phyloP scores from a whole-genome alignment of 23 red algal genomes.

The Gracilaria domingensis region DNA sequence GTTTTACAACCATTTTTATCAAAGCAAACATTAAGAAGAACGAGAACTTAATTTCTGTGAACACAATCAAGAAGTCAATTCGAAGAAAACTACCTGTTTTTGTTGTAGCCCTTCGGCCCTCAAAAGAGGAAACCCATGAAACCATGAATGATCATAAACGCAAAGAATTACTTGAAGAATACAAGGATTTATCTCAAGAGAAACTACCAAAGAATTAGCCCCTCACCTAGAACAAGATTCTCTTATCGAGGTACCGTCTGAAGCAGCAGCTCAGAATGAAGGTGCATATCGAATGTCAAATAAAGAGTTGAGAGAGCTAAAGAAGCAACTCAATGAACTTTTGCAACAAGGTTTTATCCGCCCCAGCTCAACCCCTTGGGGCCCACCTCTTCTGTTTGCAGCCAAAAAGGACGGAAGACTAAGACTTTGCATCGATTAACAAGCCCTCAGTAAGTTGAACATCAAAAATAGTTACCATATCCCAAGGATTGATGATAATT shows the following conservation, averaged over 20 bases:
- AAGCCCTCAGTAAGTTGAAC: neutral
- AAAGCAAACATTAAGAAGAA: neutral
- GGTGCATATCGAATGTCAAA: neutral
- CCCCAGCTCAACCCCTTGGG: slow-evolving; percentile 18
- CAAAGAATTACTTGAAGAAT: neutral
- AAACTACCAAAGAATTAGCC: slow-evolving; percentile 31
- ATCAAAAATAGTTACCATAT: neutral
- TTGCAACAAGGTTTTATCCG: slow-evolving; percentile 18
- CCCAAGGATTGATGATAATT: slow-evolving; percentile 3
- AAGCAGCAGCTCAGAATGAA: slow-evolving; percentile 5
- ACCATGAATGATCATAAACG: neutral
- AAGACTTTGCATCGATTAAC: neutral
- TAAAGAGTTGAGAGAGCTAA: too few relatives aligned
- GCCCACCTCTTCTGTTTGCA: slow-evolving; percentile 18
- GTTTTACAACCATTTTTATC: neutral
- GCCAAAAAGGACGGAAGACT: slow-evolving; percentile 10
- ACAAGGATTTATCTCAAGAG: slow-evolving; percentile 12
- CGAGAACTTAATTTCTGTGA: slow-evolving; percentile 17
- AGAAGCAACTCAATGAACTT: slow-evolving; percentile 18
- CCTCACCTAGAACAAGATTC: slow-evolving; percentile 15
- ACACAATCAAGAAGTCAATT: too few relatives aligned
- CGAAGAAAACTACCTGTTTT: too few relatives aligned
- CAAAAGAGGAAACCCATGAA: too few relatives aligned
- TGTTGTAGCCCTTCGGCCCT: too few relatives aligned
- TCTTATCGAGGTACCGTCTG: neutral